Conservation (phyloP, 2,329 filamentous ascomycete species). For the Epichloe sibirici region DNA sequence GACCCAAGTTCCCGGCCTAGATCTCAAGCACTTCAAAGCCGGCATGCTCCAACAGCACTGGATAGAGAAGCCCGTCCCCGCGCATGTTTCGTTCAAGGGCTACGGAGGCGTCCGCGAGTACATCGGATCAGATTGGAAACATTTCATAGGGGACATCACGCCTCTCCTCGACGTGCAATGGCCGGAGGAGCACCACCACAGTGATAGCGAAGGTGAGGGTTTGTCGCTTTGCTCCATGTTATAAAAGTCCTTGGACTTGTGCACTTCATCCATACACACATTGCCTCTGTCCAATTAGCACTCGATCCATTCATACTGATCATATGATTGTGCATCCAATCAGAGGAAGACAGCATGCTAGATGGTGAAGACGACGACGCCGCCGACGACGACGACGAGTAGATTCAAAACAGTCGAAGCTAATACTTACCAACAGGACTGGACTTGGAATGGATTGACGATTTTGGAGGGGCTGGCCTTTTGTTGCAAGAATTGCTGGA, state of each 20-base stretch:
- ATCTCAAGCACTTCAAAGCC: constrained; percentile 22
- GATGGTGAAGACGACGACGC: neutral
- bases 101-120: constrained; percentile 12
- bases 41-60: constrained; percentile 18
- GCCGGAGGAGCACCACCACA: neutral
- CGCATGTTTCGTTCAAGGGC: constrained; percentile 8
- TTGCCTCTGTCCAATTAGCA: neutral
- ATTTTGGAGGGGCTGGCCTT: neutral
- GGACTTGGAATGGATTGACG: neutral
- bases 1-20: constrained; percentile 16
- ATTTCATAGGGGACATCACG: constrained; percentile 20
- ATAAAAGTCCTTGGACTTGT: neutral
- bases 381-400: constrained; percentile 7
- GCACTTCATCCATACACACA: neutral
- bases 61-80: constrained; percentile 5
- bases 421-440: neutral
- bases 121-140: constrained; percentile 23
- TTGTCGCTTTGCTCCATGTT: neutral
- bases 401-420: neutral
- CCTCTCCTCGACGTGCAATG: constrained; percentile 9
- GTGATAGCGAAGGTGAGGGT: neutral
- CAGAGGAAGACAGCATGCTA: neutral
- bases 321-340: neutral
- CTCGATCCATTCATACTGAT: no score
- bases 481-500: neutral